Percentiles rank a stretch among this genome's conserved stretches.
These are phyloP conservation scores for Pulveroboletus ravenelii DNA, from an alignment of 768 basidiomycete genomes.

Conservation along the genomic window DNA sequence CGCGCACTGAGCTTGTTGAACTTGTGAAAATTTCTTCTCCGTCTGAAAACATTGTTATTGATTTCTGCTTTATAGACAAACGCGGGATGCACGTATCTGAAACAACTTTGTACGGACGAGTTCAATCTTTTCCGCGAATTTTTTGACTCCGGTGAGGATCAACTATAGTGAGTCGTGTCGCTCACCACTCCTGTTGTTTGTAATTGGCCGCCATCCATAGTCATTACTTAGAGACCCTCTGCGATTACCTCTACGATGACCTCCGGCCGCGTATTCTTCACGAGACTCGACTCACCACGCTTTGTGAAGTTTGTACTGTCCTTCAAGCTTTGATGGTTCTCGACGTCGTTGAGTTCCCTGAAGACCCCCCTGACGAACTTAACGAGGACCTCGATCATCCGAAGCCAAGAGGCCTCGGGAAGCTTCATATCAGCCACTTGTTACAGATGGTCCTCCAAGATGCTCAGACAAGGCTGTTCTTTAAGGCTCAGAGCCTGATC, in stretches of 20 bases:
- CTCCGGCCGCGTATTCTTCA: slow-evolving; percentile 93
- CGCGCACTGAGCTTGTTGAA: slow-evolving; percentile 79
- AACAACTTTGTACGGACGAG: slow-evolving; percentile 87
- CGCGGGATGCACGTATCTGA: slow-evolving; percentile 87
- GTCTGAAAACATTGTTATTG: not conserved
- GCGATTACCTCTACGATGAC: slow-evolving; percentile 93
- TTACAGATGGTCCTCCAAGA: slow-evolving; percentile 91
- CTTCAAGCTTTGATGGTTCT: slow-evolving; percentile 95
- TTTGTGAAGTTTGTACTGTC: slow-evolving; percentile 95
- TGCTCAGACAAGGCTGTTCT: slow-evolving; percentile 91
- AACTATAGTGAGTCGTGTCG: slow-evolving; percentile 52
- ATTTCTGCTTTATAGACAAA: slow-evolving; percentile 55
- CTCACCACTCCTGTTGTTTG: slow-evolving; percentile 1
- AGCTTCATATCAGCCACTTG: slow-evolving; percentile 75
- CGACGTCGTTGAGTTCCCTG: slow-evolving; percentile 50
- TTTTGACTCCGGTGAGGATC: slow-evolving; percentile 80
- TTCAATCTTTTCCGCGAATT: slow-evolving; percentile 81
- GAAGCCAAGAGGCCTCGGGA: slow-evolving; percentile 41
- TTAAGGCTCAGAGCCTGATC: slow-evolving; percentile 91
- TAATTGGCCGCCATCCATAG: slow-evolving; percentile 38
- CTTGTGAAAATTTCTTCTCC: slow-evolving; percentile 47
- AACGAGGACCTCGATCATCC: slow-evolving; percentile 37
- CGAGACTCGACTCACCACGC: slow-evolving; percentile 78
- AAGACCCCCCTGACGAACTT: slow-evolving; percentile 31
- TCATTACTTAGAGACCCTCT: slow-evolving; percentile 84